phyloP scores from a whole-genome alignment of 495 filamentous ascomycete species.

The Xylaria palmicola region DNA sequence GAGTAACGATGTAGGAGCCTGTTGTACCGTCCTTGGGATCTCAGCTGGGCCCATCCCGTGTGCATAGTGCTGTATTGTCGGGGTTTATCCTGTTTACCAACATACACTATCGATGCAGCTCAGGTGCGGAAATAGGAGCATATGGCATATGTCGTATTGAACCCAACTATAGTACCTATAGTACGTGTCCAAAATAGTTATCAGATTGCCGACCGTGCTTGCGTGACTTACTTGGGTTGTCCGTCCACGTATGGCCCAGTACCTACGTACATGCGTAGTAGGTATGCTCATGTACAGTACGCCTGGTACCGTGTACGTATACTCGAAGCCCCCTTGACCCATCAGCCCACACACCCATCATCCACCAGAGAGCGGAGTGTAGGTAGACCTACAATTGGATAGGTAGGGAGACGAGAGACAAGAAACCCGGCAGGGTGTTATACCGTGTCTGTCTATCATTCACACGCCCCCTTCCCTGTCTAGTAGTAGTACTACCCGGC shows the following conservation, averaged over 20 bases:
- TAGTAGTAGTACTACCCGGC: neutral
- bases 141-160: neutral
- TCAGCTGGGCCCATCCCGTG: slow-evolving; percentile 1
- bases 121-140: neutral
- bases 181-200: neutral
- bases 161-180: neutral
- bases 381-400: neutral
- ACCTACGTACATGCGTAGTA: neutral
- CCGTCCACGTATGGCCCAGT: too few relatives aligned
- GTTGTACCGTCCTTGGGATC: too few relatives aligned
- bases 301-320: neutral
- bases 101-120: slow-evolving; percentile 4
- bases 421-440: neutral
- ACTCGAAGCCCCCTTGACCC: neutral
- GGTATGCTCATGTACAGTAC: neutral
- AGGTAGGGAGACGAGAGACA: neutral
- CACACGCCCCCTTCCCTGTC: slow-evolving; percentile 14
- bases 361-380: neutral
- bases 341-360: slow-evolving; percentile 1
- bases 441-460: slow-evolving; percentile 1
- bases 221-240: too few relatives aligned
- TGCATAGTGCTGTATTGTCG: neutral
- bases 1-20: too few relatives aligned
- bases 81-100: neutral
- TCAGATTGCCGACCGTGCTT: neutral